Evolutionary conservation across 2,329 filamentous ascomycete genomes (phyloP).

Genomic region (Neopestalotiopsis clavispora): DNA sequence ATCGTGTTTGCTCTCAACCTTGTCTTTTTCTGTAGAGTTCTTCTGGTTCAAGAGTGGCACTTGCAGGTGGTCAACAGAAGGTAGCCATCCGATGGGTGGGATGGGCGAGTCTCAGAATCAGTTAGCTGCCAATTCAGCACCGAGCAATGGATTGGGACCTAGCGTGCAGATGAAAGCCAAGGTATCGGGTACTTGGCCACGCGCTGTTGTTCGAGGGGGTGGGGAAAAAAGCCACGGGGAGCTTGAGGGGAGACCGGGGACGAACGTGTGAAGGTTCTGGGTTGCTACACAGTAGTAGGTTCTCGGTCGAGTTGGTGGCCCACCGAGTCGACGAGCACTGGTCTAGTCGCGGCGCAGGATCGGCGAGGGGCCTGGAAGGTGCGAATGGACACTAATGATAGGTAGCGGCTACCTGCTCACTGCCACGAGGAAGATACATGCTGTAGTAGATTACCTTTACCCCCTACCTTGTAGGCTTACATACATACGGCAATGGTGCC

Average conservation of each 20-base stretch:
- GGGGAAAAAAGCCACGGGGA: not conserved
- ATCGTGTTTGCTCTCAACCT: too few relatives aligned
- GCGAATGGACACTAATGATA: conserved; percentile 6
- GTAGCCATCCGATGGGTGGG: not conserved
- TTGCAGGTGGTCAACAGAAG: too few relatives aligned
- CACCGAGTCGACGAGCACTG: conserved; percentile 26
- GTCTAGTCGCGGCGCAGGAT: too few relatives aligned
- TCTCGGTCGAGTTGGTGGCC: conserved; percentile 24
- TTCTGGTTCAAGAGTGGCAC: too few relatives aligned
- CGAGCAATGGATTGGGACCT: not conserved
- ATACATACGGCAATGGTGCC: not conserved
- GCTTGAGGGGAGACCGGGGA: not conserved
- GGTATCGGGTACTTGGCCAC: not conserved
- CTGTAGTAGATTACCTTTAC: too few relatives aligned
- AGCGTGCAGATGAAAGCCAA: not conserved
- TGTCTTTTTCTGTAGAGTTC: too few relatives aligned
- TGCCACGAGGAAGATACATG: conserved; percentile 20
- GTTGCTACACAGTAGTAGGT: conserved; percentile 24
- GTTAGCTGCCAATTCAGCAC: not conserved
- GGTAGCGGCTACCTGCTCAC: conserved; percentile 17
- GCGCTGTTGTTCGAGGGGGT: not conserved
- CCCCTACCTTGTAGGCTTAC: not conserved
- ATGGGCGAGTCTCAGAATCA: not conserved
- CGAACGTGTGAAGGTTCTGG: not conserved
- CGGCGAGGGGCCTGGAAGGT: not conserved